Conservation (phyloP, 140 eudicot genomes). For the Ambrosia hybrid region DNA sequence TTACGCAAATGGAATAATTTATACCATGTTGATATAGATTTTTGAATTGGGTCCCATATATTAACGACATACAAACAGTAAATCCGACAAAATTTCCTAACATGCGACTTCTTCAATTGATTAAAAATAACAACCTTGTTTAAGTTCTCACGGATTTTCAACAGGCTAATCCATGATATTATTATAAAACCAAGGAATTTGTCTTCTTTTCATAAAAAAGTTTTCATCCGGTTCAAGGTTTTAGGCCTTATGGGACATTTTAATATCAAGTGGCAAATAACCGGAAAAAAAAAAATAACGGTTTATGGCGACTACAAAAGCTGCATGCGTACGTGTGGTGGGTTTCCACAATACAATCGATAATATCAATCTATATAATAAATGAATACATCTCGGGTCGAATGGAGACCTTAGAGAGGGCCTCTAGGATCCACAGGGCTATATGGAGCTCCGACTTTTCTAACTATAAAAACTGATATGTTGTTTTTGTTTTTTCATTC, state of each 20-base stretch:
- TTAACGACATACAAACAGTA: neutral
- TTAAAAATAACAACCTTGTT: constrained; percentile 1
- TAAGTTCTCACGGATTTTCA: constrained; percentile 2
- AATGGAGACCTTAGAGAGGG: no score
- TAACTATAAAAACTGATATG: no score
- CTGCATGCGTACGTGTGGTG: constrained; percentile 3
- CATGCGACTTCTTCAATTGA: constrained; percentile 1
- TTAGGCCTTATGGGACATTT: neutral
- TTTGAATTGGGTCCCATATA: neutral
- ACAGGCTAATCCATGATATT: neutral
- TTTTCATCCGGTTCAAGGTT: neutral
- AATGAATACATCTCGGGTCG: no score
- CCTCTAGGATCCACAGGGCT: no score
- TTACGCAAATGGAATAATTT: neutral
- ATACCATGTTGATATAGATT: neutral
- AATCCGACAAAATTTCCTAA: neutral
- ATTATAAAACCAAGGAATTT: constrained; percentile 10
- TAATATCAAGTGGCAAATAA: neutral
- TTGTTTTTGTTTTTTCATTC: no score
- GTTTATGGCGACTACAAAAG: neutral
- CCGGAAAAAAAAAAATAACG: neutral
- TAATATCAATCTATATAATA: no score
- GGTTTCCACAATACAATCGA: neutral
- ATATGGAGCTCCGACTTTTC: no score
- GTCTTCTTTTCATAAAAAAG: neutral